Conservation (phyloP, 2,329 filamentous ascomycete species). For the Fusarium camptoceras region DNA sequence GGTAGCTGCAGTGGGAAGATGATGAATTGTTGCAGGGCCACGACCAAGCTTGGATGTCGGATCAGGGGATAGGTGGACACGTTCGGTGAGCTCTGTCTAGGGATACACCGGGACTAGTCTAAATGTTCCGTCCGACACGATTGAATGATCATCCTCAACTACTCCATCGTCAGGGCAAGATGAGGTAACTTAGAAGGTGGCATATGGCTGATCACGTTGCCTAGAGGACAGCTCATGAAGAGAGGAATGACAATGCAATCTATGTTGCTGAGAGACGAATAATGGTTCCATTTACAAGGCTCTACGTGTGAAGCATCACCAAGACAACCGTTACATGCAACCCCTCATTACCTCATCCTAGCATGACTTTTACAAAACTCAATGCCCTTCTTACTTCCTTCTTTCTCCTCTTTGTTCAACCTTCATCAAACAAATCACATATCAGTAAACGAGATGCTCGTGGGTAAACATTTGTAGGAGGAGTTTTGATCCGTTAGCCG, state of each 20-base stretch:
- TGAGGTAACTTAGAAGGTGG: background rate
- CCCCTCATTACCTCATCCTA: rapidly evolving
- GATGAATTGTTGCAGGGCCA: too few relatives aligned
- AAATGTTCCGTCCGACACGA: rapidly evolving
- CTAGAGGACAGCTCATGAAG: background rate
- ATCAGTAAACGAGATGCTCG: too few relatives aligned
- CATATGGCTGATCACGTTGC: background rate
- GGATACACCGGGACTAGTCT: background rate
- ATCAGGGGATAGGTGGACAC: too few relatives aligned
- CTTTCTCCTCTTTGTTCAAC: background rate
- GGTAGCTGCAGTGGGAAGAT: too few relatives aligned
- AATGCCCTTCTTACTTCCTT: background rate
- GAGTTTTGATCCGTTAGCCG: too few relatives aligned
- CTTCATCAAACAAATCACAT: background rate
- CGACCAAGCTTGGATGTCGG: too few relatives aligned
- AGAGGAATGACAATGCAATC: background rate
- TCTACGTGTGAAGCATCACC: background rate
- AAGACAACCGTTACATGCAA: background rate
- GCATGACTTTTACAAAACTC: rapidly evolving
- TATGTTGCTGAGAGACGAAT: background rate
- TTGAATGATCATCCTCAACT: background rate
- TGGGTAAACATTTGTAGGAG: too few relatives aligned
- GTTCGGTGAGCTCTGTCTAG: background rate
- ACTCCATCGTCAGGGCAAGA: background rate
- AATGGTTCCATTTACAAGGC: too few relatives aligned